Evolutionary conservation across 768 basidiomycete species (phyloP).

Genomic region (Phylloporus rhodoxanthus): DNA sequence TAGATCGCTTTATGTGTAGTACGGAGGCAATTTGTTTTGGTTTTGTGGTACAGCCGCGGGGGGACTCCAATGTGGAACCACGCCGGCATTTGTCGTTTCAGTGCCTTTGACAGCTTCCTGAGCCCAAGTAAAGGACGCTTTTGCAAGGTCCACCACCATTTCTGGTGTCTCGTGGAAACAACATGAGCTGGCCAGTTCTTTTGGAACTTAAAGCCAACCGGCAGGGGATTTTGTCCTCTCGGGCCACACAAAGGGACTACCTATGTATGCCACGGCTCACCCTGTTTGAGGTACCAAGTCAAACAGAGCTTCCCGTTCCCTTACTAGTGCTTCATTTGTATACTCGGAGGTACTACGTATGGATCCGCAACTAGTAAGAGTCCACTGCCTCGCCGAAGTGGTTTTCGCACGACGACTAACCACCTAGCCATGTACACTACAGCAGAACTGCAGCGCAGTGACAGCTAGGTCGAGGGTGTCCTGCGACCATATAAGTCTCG

Average conservation of each 20-base stretch:
- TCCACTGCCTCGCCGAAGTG: not conserved
- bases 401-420: not conserved
- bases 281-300: not conserved
- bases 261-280: not conserved
- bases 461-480: not conserved
- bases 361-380: not conserved
- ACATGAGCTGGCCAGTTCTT: not conserved
- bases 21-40: too few species aligned
- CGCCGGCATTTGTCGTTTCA: too few species aligned
- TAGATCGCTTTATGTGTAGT: too few species aligned
- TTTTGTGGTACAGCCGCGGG: too few species aligned
- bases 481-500: not conserved
- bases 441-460: too few species aligned
- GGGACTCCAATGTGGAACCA: too few species aligned
- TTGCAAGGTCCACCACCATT: too few species aligned
- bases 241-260: not conserved
- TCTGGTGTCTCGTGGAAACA: not conserved
- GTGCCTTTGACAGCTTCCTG: too few species aligned
- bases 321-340: not conserved
- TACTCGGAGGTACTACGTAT: not conserved
- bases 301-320: not conserved
- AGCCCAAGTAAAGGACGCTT: too few species aligned
- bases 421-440: too few species aligned
- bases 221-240: not conserved
- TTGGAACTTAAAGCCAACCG: not conserved